Evolutionary conservation across 2,329 filamentous ascomycete species (phyloP), one percentile per base, ranked within the genome.

Genomic region (Truncatella angustata): DNA sequence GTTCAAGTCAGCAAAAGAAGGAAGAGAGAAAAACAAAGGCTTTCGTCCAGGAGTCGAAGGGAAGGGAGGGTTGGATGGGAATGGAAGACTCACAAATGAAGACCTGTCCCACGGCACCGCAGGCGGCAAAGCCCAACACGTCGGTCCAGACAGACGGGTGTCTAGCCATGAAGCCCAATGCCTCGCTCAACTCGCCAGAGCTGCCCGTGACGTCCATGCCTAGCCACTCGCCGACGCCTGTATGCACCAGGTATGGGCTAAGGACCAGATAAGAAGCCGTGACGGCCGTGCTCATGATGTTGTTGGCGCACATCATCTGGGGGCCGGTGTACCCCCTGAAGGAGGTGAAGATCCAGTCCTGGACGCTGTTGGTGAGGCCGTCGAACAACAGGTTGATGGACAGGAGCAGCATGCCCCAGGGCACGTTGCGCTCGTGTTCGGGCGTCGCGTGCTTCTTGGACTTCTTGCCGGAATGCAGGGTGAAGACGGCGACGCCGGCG

Each of bases 291-390:
- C 84, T 87, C 70, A 97, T 88, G 51, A 96, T 76, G 68, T 97
- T 99, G 72, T 97, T 91, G 35, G 93, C 92, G 68, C 92, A 95
- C 94, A 99, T 99, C 94, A 99, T 99, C 80, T 99, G 94, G 54
- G 93, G 91, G 9, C 94, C 94, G 3, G 85, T 84, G 68, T 94
- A 97, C 12, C 87, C 85, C 58, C 84, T 84, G 72, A 91, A 96
- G 5, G 83, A 79, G 57, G 74, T 72, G 69, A 97, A 97, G 69
- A 99, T 91, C 70, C 96, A 86, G 71, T 99, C 94, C 77, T 99
- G 94, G 2, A 93, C 96, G 50, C 88, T 91, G 72, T 99, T 99
- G 54, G 93, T 97, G 50, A 99, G 79, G 58, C 94, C 94, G 69
- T 99, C 94, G 63, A 99, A 94, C 18, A 99, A 81, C 48, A 99